Evolutionary conservation across 352 stramenopile genomes (phyloP).

Genomic region (Pythium brassicae): DNA sequence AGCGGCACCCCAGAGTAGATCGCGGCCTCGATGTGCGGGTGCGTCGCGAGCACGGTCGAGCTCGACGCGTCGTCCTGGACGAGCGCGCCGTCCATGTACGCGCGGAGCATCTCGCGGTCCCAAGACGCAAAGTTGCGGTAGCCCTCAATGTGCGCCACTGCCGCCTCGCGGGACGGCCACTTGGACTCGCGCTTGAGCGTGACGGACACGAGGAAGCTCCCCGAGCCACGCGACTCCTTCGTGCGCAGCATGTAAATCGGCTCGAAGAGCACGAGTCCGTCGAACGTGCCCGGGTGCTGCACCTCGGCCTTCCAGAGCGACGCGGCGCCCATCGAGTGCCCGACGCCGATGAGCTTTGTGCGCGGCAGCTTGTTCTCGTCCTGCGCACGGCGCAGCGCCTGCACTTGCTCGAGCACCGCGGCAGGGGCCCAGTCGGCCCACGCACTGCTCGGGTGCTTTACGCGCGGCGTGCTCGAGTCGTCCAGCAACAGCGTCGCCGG

Average conservation of each 20-base stretch:
- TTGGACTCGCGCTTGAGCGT: slow-evolving; percentile 28
- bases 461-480: slow-evolving; percentile 18
- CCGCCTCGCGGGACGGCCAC: slow-evolving; percentile 17
- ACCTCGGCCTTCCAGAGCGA: slow-evolving; percentile 34
- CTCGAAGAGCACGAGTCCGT: slow-evolving; percentile 44
- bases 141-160: slow-evolving; percentile 21
- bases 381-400: slow-evolving; percentile 1
- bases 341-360: slow-evolving; percentile 37
- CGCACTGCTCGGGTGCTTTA: slow-evolving; percentile 24
- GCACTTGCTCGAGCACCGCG: slow-evolving; percentile 26
- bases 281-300: slow-evolving; percentile 37
- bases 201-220: slow-evolving; percentile 32
- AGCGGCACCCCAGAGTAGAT: slow-evolving; percentile 34
- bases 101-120: slow-evolving; percentile 28
- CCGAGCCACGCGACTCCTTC: not conserved
- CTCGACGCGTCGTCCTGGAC: slow-evolving; percentile 14
- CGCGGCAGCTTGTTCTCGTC: slow-evolving; percentile 1
- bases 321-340: slow-evolving; percentile 41
- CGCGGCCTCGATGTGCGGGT: slow-evolving; percentile 39
- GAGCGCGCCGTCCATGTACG: slow-evolving; percentile 28
- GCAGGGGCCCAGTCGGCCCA: slow-evolving; percentile 18
- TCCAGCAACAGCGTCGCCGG: slow-evolving; percentile 10
- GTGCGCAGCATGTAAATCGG: slow-evolving; percentile 22
- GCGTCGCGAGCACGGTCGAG: slow-evolving; percentile 34
- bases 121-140: slow-evolving; percentile 40